phyloP scores from a whole-genome alignment of 805 yeast species.

The Saccharomycopsis oosterbeekiorum region DNA sequence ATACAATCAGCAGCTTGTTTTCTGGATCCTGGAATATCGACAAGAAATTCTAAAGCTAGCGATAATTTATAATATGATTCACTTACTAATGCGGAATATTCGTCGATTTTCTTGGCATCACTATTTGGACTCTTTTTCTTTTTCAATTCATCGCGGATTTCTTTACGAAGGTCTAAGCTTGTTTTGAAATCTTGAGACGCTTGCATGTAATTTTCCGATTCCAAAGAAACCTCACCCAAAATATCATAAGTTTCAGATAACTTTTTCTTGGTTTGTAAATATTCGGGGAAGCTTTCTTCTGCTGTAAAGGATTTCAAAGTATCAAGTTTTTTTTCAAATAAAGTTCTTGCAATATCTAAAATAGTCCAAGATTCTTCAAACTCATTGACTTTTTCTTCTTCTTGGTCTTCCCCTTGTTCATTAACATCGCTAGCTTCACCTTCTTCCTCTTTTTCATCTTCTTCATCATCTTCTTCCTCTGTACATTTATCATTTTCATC shows the following conservation, averaged over 20 bases:
- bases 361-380: conserved; percentile 87
- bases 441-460: conserved; percentile 20
- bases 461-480: conserved; percentile 23
- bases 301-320: conserved; percentile 23
- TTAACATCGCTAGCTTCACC: conserved; percentile 23
- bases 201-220: conserved; percentile 77
- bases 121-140: too few relatives aligned
- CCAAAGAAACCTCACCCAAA: conserved; percentile 83
- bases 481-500: conserved; percentile 24
- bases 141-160: conserved; percentile 29
- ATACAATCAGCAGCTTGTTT: conserved; percentile 45
- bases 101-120: conserved; percentile 16
- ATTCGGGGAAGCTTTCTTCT: conserved; percentile 23
- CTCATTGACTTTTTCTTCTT: conserved; percentile 21
- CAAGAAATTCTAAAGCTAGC: conserved; percentile 62
- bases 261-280: conserved; percentile 35
- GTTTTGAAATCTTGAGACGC: conserved; percentile 60
- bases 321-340: conserved; percentile 41
- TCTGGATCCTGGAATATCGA: conserved; percentile 40
- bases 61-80: conserved; percentile 79
- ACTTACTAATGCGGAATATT: conserved; percentile 45
- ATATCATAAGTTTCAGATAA: conserved; percentile 68
- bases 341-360: conserved; percentile 64
- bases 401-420: conserved; percentile 20
- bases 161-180: conserved; percentile 43